Evolutionary conservation across 2,329 filamentous ascomycete species (phyloP), one percentile per base, ranked within the genome.

Genomic region (Pseudopyricularia javanii): DNA sequence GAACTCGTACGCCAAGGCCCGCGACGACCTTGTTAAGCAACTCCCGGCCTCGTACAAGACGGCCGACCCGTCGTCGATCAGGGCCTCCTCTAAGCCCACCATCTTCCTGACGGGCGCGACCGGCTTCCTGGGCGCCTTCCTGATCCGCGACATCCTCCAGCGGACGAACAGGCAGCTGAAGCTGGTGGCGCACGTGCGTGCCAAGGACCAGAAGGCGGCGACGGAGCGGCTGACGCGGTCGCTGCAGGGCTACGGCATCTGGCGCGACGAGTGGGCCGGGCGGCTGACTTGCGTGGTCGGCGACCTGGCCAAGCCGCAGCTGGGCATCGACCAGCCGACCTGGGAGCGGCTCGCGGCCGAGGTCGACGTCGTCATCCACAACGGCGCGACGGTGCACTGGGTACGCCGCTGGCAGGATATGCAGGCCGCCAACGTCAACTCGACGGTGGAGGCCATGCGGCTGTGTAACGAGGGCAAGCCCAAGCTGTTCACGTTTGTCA

Each of bases 31-130:
- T 11, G 63, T 71, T 14, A 62, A 68, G 30, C 63, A 73, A 33
- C 68, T 87, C 12, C 76, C 81, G 1, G 57, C 59, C 35, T 62
- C 54, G 12, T 61, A 52, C 43, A 53, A 55, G 48, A 50, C 57
- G 11, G 54, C 64, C 6, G 58, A 64, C 48, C 48, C 61, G 24
- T 55, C 55, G 7, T 54, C 59, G n/a, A 60, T 66, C 26, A 55
- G 58, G 3, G 47, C 61, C 14, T 58, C 65, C 12, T 59, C 66
- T 56, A 56, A 67, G 54, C 54, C 70, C 56, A 89, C 84, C 0
- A 75, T 93, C 11, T 86, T 96, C 66, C 70, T 96, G 5, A 96
- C 91, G 3, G 90, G 91, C 45, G 89, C 88, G 4, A 96, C 91
- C 5, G 91, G 91, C 2, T 96, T 96, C 73, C 69, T 96, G 20